A percentile compares a stretch with the other conserved stretches of the same genome.
These are phyloP conservation scores for Cyclotella kingstonii DNA, from an alignment of 108 stramenopile genomes.

Conservation along the genomic window DNA sequence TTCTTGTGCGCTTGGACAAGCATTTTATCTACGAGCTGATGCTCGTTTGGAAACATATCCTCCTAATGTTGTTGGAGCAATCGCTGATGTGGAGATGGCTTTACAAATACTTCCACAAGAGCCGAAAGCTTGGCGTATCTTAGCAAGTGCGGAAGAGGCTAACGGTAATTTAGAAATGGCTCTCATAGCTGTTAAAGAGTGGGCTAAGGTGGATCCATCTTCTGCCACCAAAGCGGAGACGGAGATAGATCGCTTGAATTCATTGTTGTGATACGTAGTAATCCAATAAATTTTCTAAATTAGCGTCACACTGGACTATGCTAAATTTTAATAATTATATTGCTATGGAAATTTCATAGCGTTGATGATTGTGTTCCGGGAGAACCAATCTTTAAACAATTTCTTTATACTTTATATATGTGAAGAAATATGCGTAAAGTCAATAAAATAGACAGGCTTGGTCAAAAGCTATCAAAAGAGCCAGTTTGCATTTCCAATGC, in stretches of 20 bases:
- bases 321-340: too few relatives aligned
- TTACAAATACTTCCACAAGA: slow-evolving; percentile 17
- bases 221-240: slow-evolving; percentile 40
- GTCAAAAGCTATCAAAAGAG: too few relatives aligned
- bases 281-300: too few relatives aligned
- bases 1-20: slow-evolving; percentile 38
- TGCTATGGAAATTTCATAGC: too few relatives aligned
- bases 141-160: slow-evolving; percentile 38
- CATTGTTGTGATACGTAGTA: background rate
- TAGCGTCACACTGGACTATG: too few relatives aligned
- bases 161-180: slow-evolving; percentile 21
- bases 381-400: too few relatives aligned
- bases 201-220: slow-evolving; percentile 35
- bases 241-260: slow-evolving; percentile 38
- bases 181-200: slow-evolving; percentile 19
- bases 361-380: too few relatives aligned
- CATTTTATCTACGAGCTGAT: slow-evolving; percentile 35
- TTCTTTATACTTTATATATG: too few relatives aligned
- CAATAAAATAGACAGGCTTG: too few relatives aligned
- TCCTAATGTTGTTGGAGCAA: slow-evolving; percentile 31
- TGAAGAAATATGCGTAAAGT: too few relatives aligned
- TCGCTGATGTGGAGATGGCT: slow-evolving; percentile 36
- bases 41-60: slow-evolving; percentile 33
- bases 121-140: slow-evolving; percentile 39
- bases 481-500: too few relatives aligned